Conservation (phyloP, 2,329 filamentous ascomycete species). For the Cladosporium sp. region DNA sequence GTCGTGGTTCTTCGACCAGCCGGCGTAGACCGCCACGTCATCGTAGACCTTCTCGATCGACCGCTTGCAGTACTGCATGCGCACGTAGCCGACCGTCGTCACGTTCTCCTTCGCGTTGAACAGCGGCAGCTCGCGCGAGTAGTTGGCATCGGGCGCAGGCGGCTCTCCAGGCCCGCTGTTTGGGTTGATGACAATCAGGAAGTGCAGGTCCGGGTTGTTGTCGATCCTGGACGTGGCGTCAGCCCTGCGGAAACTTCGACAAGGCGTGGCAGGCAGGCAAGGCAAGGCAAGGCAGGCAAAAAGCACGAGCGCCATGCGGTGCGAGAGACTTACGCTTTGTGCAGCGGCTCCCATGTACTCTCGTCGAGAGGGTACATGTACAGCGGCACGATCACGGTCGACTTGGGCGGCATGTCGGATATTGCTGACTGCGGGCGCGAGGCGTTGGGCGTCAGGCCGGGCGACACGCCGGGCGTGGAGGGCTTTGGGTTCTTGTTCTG, state of each 20-base stretch:
- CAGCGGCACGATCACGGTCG: slow-evolving; percentile 17
- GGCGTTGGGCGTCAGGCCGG: slow-evolving; percentile 7
- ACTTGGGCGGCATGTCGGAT: slow-evolving; percentile 12
- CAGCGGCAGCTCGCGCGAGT: slow-evolving; percentile 21
- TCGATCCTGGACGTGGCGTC: slow-evolving; percentile 12
- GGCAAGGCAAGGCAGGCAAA: background rate
- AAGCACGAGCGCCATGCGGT: background rate
- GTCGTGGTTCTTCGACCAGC: slow-evolving; percentile 19
- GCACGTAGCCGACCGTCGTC: slow-evolving; percentile 24
- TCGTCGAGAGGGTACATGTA: slow-evolving; percentile 19
- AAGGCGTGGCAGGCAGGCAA: no score
- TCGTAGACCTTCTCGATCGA: slow-evolving; percentile 15
- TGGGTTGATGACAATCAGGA: slow-evolving; percentile 22
- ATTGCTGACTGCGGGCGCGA: slow-evolving; percentile 4
- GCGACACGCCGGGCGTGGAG: slow-evolving; percentile 3
- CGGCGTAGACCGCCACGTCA: slow-evolving; percentile 21
- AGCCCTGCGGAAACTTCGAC: no score
- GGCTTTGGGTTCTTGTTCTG: slow-evolving; percentile 11
- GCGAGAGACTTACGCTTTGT: slow-evolving; percentile 12
- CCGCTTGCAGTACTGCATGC: slow-evolving; percentile 21
- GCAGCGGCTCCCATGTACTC: slow-evolving; percentile 18
- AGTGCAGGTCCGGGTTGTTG: slow-evolving; percentile 18
- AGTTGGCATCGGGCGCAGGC: slow-evolving; percentile 19
- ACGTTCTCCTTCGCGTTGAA: slow-evolving; percentile 24
- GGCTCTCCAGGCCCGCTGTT: slow-evolving; percentile 19